Conservation (phyloP, 257 asterid genomes). For the Solanum clarkiae region DNA sequence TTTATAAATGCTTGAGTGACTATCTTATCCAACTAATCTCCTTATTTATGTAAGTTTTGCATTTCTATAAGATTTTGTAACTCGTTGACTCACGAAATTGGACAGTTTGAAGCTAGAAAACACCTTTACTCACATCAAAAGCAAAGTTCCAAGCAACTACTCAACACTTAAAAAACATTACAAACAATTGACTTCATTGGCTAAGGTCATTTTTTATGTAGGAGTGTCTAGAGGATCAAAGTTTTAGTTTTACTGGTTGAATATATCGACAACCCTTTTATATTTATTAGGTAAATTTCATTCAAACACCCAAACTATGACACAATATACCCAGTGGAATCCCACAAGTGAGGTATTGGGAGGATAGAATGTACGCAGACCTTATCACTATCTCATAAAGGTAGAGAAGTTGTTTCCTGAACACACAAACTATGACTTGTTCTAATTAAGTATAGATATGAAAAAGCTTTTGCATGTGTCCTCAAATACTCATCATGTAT, state of each 20-base stretch:
- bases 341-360: no score
- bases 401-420: no score
- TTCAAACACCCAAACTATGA: not conserved
- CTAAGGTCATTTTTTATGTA: not conserved
- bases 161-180: not conserved
- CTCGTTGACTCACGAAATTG: not conserved
- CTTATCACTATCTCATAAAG: no score
- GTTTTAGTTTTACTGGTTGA: not conserved
- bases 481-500: not conserved
- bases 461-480: not conserved
- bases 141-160: slow-evolving; percentile 7
- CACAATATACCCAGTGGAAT: no score
- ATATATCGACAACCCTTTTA: not conserved
- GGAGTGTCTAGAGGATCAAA: not conserved
- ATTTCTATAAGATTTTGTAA: not conserved
- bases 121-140: not conserved
- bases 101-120: not conserved
- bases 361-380: no score
- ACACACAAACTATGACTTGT: not conserved
- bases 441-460: not conserved
- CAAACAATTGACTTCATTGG: slow-evolving; percentile 6
- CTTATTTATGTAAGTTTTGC: not conserved
- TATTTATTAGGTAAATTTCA: not conserved
- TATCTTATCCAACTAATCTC: not conserved
- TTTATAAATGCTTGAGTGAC: not conserved